Base-by-base conservation (phyloP, 176 grass and related monocot genomes). In the Zoysia japonica region DNA sequence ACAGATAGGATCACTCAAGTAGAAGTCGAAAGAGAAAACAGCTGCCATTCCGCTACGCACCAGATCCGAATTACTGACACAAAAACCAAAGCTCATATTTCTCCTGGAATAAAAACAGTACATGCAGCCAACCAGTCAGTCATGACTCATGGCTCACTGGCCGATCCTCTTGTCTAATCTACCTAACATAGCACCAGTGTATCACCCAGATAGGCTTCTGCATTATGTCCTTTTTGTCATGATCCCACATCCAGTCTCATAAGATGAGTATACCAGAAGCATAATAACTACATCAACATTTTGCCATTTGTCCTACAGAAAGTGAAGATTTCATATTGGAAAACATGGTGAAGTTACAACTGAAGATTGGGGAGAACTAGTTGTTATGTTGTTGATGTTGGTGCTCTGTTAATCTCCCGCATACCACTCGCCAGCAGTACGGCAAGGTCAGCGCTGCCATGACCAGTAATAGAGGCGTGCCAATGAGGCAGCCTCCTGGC, bases 401-500 rank as follows among this genome's bases (percentile, higher is more conserved):
- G 47, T 92, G 65, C 70, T 98, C 90, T 4, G 81, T 86, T 82
- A 98, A 84, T 87, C 90, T 92, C 85, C 82, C 74, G 70, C 88
- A 87, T n/a, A 92, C 84, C 83, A 86, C 71, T 78, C 61, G 85
- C 92, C 95, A 94, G 78, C 86, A 94, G 68, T 98, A 81, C 6
- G 86, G 87, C 82, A 98, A 82, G 66, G 88, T 94, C 51, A 71
- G 50, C 17, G 51, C 92, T 66, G 85, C 85, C 64, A 77, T 59
- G 61, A 88, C 47, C 42, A 77, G 91, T 42, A 99, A 71, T 17
- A 95, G 84, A 43, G 92, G 96, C 37, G 86, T 84, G 28, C 90
- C 92, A 60, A 92, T 49, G 37, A 89, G 45, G 78, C 95, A 99
- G 62, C 96, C 92, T 11, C 88, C 92, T 3, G 96, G 92, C 20